Base-by-base conservation (phyloP, 164 flowering plant genomes). In the Santalum album region DNA sequence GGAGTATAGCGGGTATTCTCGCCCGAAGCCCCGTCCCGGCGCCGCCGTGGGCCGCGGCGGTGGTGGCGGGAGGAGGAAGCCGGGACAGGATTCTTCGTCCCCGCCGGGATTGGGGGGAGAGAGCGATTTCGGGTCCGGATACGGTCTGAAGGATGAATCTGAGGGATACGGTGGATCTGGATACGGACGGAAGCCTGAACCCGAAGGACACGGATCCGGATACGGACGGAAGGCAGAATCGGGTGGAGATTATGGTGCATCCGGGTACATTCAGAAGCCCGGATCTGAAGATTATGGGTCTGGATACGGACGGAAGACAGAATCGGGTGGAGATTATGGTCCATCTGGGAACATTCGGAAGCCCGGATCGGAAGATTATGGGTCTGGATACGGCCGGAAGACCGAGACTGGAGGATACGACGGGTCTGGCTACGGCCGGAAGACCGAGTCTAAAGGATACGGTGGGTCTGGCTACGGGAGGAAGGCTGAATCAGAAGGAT, bases 1-100 rank as follows among this genome's bases (percentile, higher is more conserved):
- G 14, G 96, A 85, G 68, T 85, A 83, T 72, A 69, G 75, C 59
- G 75, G 82, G 75, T 84, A 82, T 22, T 57, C 75, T 15, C 71
- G 84, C 14, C 84, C 75, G 59, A 72, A 73, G 63, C 79, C 78
- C 20, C 53, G 45, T 49, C 16, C 35, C 48, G 55, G 7, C 36
- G 22, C 5, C 51, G 48, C 42, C 16, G 5, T 3, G 43, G 62
- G 54, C 27, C 42, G 14, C 7, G 44, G 39, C 24, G 52, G 53
- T 12, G 65, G 53, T 0, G 66, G 51, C 2, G 64, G 38, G 5
- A 32, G 36, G 12, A 12, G 7, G 36, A 32, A 32, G 36, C 36
- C 36, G 1, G 12, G 12, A 1, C 36, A 7, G 36, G 12, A 12
- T 12, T 32, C 7, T 0, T n/a, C n/a, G n/a, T n/a, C n/a, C n/a